Base-by-base conservation (phyloP, 1,139 yeast species). In the Geotrichum citri-aurantii region DNA sequence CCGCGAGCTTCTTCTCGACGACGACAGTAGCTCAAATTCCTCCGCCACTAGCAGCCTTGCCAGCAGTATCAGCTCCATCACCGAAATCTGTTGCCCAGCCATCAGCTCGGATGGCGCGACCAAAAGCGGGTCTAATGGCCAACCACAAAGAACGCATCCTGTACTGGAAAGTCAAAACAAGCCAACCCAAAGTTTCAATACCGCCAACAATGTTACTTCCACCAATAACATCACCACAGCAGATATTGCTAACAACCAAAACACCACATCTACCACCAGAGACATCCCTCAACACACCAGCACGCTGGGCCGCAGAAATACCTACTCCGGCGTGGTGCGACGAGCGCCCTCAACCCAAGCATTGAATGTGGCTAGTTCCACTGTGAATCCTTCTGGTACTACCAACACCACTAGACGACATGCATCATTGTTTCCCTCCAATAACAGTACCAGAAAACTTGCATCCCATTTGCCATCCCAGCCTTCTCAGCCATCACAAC, bases 1-100 rank as follows among this genome's bases (percentile, higher is more conserved):
- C 62, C 72, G 83, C 54, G 81, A 79, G 54, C 59, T 80, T 2
- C 66, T 75, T 24, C 59, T 58, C 47, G 57, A 58, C 47, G 21
- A 21, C 46, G 27, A 48, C 10, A 21, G 21, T 5, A 40, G 57
- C 23, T 40, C 44, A 23, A 37, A 48, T 23, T 12, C 44, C 14
- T 31, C 40, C 8, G 27, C 21, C 27, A 42, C 7, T 29, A 47
- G 10, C 50, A 23, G 50, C 29, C 17, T 23, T 21, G 24, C 27
- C 50, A 23, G 27, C 50, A 47, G 27, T 21, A 26, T 29, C 37
- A 48, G 21, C 51, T 24, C 40, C 40, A 47, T 14, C 29, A 23
- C 17, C 14, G 24, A 21, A 12, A 10, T 21, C 21, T 19, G 47
- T 21, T 11, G 47, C 48, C 24, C 23, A 11, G 8, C 8, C 21